Conservation (phyloP, 2,329 filamentous ascomycete species). For the Penicillium sp. region DNA sequence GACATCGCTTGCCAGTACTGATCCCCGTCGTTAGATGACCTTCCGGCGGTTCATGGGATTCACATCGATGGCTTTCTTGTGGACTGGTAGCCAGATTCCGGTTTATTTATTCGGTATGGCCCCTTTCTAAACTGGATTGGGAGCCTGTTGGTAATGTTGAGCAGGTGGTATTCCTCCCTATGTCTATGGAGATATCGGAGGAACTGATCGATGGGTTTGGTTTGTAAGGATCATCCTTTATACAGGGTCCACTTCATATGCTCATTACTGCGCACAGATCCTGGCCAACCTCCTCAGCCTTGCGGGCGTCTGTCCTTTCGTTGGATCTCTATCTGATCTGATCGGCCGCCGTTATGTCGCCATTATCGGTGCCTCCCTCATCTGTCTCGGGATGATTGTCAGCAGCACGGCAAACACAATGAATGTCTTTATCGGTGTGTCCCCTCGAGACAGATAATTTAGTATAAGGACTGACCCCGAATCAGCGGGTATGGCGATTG, state of each 20-base stretch:
- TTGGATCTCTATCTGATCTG: conserved; percentile 61
- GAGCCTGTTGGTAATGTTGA: conserved; percentile 2
- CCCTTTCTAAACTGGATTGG: conserved; percentile 10
- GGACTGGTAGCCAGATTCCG: conserved; percentile 58
- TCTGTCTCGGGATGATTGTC: conserved; percentile 58
- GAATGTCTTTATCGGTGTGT: conserved; percentile 57
- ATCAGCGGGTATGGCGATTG: conserved; percentile 52
- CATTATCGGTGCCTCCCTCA: conserved; percentile 49
- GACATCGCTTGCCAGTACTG: background rate
- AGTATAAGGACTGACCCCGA: background rate
- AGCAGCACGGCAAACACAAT: conserved; percentile 55
- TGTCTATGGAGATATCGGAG: conserved; percentile 58
- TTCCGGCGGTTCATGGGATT: conserved; percentile 51
- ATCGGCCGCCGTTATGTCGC: conserved; percentile 58
- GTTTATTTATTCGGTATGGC: conserved; percentile 48
- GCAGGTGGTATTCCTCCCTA: conserved; percentile 47
- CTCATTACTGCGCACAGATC: conserved; percentile 28
- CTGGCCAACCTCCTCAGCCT: conserved; percentile 51
- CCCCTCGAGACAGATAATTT: conserved; percentile 25
- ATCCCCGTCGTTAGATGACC: conserved; percentile 45
- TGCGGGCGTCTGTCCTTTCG: conserved; percentile 57
- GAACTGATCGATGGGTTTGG: conserved; percentile 58
- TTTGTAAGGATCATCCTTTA: conserved; percentile 37
- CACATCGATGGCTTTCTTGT: conserved; percentile 56
- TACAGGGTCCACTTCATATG: too few relatives aligned